Conservation (phyloP, 106 monocot species). For the Posidonia australis region DNA sequence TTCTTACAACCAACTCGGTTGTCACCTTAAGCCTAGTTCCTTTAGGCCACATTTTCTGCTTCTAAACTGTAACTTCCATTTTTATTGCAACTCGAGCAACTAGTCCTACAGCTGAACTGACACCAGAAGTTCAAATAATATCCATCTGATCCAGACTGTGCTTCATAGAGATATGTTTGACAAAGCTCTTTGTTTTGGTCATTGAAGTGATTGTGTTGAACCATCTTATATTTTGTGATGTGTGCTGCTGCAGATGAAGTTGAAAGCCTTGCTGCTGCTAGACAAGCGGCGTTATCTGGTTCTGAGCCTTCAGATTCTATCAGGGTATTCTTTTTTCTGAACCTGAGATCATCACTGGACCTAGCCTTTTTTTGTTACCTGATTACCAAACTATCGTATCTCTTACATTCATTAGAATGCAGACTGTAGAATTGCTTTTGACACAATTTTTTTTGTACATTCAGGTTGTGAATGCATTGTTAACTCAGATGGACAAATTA, state of each 20-base stretch:
- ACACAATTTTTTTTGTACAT: not conserved
- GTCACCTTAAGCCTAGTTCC: not conserved
- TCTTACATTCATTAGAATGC: not conserved
- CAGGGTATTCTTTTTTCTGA: conserved; percentile 38
- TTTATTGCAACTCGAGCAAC: not conserved
- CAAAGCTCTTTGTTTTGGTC: not conserved
- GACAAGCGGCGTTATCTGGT: conserved; percentile 93
- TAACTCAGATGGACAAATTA: conserved; percentile 90
- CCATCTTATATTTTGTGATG: too few relatives aligned
- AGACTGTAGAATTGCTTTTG: not conserved
- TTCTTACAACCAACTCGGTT: not conserved
- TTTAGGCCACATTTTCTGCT: not conserved
- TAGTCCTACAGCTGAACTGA: not conserved
- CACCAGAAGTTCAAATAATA: not conserved
- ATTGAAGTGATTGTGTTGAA: not conserved
- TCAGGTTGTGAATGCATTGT: conserved; percentile 96
- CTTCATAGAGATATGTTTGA: not conserved
- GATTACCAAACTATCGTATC: not conserved
- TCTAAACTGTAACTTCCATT: not conserved
- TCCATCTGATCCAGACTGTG: not conserved
- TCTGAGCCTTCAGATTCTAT: conserved; percentile 98
- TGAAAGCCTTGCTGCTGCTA: conserved; percentile 97
- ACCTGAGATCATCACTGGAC: not conserved
- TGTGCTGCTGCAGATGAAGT: conserved; percentile 90
- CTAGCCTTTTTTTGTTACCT: not conserved